These are phyloP conservation scores for Leccinum pellstonianum DNA, from an alignment of 768 basidiomycete genomes.

Conservation along the genomic window DNA sequence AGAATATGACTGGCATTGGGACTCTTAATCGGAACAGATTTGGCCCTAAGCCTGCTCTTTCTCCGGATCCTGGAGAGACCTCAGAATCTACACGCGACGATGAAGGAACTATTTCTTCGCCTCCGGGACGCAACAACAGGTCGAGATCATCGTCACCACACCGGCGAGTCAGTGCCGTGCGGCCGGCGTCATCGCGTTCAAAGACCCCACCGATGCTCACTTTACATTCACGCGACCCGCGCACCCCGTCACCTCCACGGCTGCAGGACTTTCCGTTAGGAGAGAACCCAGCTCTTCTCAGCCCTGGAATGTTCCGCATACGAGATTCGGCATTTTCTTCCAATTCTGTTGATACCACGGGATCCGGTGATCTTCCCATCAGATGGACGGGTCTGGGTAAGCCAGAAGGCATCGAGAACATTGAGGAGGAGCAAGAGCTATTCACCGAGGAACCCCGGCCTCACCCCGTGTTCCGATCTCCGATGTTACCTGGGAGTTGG, in stretches of 20 bases:
- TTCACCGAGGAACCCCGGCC: slow-evolving; percentile 26
- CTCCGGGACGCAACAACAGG: slow-evolving; percentile 14
- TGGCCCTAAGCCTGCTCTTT: slow-evolving; percentile 19
- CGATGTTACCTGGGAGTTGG: slow-evolving; percentile 55
- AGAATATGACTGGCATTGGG: slow-evolving; percentile 71
- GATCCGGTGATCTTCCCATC: slow-evolving; percentile 52
- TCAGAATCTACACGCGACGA: slow-evolving; percentile 14
- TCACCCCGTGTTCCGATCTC: slow-evolving; percentile 31
- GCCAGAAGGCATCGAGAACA: slow-evolving; percentile 38
- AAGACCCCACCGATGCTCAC: slow-evolving; percentile 41
- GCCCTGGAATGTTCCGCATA: slow-evolving; percentile 51
- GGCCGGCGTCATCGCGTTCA: slow-evolving; percentile 36
- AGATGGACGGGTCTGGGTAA: slow-evolving; percentile 56
- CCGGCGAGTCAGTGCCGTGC: slow-evolving; percentile 27
- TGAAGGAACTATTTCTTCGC: slow-evolving; percentile 17
- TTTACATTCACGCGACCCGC: slow-evolving; percentile 31
- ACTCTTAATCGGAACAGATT: slow-evolving; percentile 32
- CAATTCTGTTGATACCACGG: slow-evolving; percentile 41
- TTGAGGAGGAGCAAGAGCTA: slow-evolving; percentile 34
- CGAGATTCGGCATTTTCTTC: slow-evolving; percentile 65
- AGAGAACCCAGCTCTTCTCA: slow-evolving; percentile 43
- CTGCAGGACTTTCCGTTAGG: slow-evolving; percentile 22
- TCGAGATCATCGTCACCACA: slow-evolving; percentile 29
- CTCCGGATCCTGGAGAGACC: slow-evolving; percentile 10
- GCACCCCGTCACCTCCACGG: slow-evolving; percentile 22